Evolutionary conservation across 2,329 filamentous ascomycete species (phyloP).

Genomic region (Aspergillus intermedius): DNA sequence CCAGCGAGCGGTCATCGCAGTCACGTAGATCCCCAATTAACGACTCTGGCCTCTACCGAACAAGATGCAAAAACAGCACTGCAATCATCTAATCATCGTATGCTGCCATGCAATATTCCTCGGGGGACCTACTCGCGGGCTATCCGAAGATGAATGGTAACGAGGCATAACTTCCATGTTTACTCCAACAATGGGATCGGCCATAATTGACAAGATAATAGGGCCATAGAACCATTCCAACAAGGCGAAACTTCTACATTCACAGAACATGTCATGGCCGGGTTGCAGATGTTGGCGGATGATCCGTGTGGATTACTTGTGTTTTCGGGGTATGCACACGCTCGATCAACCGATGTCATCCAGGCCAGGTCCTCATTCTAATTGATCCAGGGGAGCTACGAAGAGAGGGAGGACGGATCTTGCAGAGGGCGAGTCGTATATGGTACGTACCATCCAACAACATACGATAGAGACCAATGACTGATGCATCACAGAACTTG

Average conservation of each 20-base stretch:
- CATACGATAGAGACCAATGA: no score
- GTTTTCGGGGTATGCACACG: conserved; percentile 62
- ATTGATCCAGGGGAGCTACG: conserved; percentile 52
- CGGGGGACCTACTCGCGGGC: conserved; percentile 50
- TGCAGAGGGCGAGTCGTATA: conserved; percentile 60
- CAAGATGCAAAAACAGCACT: not conserved
- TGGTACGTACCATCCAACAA: conserved; percentile 26
- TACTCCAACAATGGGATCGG: not conserved
- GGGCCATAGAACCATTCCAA: conserved; percentile 72
- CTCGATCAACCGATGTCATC: no score
- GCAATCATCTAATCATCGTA: conserved; percentile 62
- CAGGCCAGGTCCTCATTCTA: conserved; percentile 1
- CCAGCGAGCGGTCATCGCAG: not conserved
- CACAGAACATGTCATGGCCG: conserved; percentile 64
- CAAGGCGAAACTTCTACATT: conserved; percentile 72
- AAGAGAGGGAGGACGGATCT: conserved; percentile 47
- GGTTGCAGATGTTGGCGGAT: conserved; percentile 48
- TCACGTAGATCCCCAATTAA: no score
- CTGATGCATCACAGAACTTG: conserved; percentile 23
- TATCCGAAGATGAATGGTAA: conserved; percentile 56
- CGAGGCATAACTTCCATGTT: not conserved
- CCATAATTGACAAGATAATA: conserved; percentile 17
- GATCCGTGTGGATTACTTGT: conserved; percentile 51
- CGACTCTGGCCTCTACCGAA: no score
- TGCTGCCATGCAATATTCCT: conserved; percentile 79